Conservation (phyloP, 1,284 basidiomycete genomes). For the Coniophora puteana region DNA sequence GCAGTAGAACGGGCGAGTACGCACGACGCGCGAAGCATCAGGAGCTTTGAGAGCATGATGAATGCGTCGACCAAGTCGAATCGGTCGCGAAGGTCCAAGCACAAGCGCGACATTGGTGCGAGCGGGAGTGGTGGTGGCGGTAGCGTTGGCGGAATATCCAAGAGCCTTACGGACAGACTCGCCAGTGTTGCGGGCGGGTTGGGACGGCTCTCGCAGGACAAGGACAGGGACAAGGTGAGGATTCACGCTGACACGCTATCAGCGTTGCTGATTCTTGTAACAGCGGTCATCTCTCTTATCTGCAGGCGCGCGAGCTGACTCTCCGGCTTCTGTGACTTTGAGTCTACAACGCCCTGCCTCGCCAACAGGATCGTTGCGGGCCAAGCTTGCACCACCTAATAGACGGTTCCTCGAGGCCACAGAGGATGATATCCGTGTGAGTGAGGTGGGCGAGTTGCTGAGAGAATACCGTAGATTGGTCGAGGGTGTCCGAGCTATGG, state of each 20-base stretch:
- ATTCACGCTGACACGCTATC: neutral
- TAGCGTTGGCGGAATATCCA: slow-evolving; percentile 36
- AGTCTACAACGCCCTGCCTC: slow-evolving; percentile 29
- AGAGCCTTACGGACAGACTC: slow-evolving; percentile 72
- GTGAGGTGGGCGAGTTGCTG: slow-evolving; percentile 73
- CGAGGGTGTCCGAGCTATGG: slow-evolving; percentile 39
- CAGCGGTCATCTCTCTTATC: slow-evolving; percentile 3
- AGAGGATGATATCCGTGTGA: slow-evolving; percentile 68
- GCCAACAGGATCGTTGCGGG: slow-evolving; percentile 25
- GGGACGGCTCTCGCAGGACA: slow-evolving; percentile 36
- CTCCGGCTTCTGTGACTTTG: slow-evolving; percentile 36
- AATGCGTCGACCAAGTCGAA: slow-evolving; percentile 35
- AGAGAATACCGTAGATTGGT: slow-evolving; percentile 72
- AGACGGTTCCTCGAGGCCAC: slow-evolving; percentile 64
- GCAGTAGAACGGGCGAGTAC: slow-evolving; percentile 34
- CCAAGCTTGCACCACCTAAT: slow-evolving; percentile 55
- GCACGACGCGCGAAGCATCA: slow-evolving; percentile 64
- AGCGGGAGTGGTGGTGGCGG: slow-evolving; percentile 25
- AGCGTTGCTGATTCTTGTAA: neutral
- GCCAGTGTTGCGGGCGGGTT: slow-evolving; percentile 63
- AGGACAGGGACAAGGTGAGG: slow-evolving; percentile 28
- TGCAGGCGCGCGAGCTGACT: neutral
- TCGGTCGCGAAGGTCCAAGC: too few species aligned
- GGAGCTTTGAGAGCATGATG: slow-evolving; percentile 83
- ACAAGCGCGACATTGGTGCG: neutral